Evolutionary conservation across 2,329 filamentous ascomycete genomes (phyloP).

Genomic region (Chalaropsis ovoidea): DNA sequence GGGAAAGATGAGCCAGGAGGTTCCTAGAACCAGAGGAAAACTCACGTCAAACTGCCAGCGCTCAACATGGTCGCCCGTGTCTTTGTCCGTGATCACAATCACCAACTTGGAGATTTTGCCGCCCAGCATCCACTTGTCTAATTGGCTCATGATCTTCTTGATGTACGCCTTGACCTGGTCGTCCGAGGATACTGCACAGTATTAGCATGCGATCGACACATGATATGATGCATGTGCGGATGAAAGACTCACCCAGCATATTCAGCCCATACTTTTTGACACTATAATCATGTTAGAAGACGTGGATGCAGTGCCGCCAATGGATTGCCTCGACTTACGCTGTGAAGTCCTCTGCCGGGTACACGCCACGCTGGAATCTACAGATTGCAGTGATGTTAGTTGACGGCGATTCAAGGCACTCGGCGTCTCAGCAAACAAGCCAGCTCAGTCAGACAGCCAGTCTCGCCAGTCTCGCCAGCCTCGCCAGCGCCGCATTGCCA

Average conservation of each 20-base stretch:
- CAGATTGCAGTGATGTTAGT: not conserved
- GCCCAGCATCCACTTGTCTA: slow-evolving; percentile 94
- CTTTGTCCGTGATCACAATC: slow-evolving; percentile 92
- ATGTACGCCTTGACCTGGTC: slow-evolving; percentile 99
- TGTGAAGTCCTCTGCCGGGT: slow-evolving; percentile 94
- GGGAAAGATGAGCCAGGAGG: not conserved
- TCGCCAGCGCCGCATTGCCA: not conserved
- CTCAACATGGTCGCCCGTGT: slow-evolving; percentile 92
- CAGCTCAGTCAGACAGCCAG: not conserved
- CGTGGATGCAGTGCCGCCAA: not conserved
- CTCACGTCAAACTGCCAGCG: slow-evolving; percentile 93
- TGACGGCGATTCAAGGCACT: not conserved
- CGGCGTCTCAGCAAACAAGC: not conserved
- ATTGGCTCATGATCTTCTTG: slow-evolving; percentile 97
- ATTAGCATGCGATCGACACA: slow-evolving; percentile 14
- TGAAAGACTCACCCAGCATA: slow-evolving; percentile 60
- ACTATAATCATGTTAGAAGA: slow-evolving; percentile 27
- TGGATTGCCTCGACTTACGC: slow-evolving; percentile 48
- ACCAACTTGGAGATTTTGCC: slow-evolving; percentile 97
- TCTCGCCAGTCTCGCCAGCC: no score
- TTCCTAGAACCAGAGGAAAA: slow-evolving; percentile 11
- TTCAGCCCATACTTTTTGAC: slow-evolving; percentile 99
- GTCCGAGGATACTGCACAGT: slow-evolving; percentile 65
- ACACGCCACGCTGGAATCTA: slow-evolving; percentile 75
- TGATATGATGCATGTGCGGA: not conserved